Base-by-base conservation (phyloP, 2,329 filamentous ascomycete genomes). In the Triangularia setosa region DNA sequence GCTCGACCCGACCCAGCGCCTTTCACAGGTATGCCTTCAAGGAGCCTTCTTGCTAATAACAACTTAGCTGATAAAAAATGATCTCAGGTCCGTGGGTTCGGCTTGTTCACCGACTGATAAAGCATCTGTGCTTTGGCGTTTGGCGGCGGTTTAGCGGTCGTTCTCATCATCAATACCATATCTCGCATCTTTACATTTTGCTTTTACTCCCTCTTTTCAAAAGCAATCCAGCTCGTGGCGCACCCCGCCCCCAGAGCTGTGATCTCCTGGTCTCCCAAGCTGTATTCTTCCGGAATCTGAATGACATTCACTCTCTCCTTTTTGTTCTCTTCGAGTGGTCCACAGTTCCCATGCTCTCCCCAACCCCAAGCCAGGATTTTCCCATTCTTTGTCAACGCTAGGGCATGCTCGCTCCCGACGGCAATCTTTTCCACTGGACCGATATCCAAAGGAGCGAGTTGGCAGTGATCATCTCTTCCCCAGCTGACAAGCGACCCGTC, bases 301-400 rank as follows among this genome's bases (percentile, higher is more conserved):
- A 24, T 55, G 12, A 18, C 12, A 14, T 28, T 28, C 24, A 9
- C 21, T 23, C 25, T 27, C 14, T 27, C 14, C 52, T 27, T 24
- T 9, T n/a, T 18, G 35, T n/a, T 24, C 25, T 55, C 52, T 11
- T 55, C 24, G 12, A 84, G 80, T 35, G 87, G 85, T 2, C 95
- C 95, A 75, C 95, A 99, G 75, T 99, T 99, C 1, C 95, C 95
- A 78, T 99, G 95, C 77, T 98, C 94, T 1, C 93, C 93, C 95
- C 95, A 99, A 21, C 95, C 95, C 92, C 94, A 98, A 1, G 91
- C 86, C 58, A 96, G 78, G 1, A 97, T 86, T 59, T 88, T 84
- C 1, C 86, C 86, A 21, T 83, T 80, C 9, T 78, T 78, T 0
- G 90, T 87, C 25, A 94, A 76, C 8, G 87, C 91, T 67, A 98